Percentiles rank a stretch among this genome's conserved stretches.
Conservation (phyloP, 176 grass and related monocot species). For the Hordeum vulgare region DNA sequence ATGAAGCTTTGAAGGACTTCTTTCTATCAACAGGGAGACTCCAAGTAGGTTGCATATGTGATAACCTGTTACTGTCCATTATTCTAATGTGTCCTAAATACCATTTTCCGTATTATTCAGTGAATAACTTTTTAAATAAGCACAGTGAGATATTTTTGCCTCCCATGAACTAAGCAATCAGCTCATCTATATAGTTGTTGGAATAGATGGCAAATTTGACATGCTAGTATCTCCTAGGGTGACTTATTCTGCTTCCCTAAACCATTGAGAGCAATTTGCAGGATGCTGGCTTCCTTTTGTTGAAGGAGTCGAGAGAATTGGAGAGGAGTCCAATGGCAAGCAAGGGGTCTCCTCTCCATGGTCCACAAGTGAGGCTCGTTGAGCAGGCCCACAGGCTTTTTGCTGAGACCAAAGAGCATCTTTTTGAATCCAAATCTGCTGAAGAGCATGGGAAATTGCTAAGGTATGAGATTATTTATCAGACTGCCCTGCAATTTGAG, state of each 20-base stretch:
- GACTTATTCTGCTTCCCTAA: constrained; percentile 8
- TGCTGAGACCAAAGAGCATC: constrained; percentile 84
- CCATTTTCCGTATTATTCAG: constrained; percentile 8
- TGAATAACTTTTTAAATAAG: not conserved
- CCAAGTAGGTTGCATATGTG: constrained; percentile 59
- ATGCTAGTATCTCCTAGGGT: not conserved
- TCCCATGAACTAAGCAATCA: constrained; percentile 11
- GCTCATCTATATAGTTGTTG: not conserved
- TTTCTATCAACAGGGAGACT: constrained; percentile 86
- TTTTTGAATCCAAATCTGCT: constrained; percentile 79
- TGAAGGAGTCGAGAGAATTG: constrained; percentile 87
- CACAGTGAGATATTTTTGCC: constrained; percentile 3
- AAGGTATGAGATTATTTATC: constrained; percentile 38
- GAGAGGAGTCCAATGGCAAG: constrained; percentile 92
- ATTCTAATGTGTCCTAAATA: constrained; percentile 8
- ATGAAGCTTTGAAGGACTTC: constrained; percentile 97
- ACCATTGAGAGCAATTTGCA: constrained; percentile 41
- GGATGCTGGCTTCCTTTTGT: constrained; percentile 92
- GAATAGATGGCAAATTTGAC: not conserved
- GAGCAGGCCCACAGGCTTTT: constrained; percentile 92
- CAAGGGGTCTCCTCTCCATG: constrained; percentile 87
- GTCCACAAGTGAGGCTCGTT: constrained; percentile 65
- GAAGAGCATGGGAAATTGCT: constrained; percentile 93
- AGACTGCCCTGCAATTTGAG: constrained; percentile 9
- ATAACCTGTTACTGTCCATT: constrained; percentile 21